Base-by-base conservation (phyloP, 139 green algal genomes). In the Chlorella vulgaris region DNA sequence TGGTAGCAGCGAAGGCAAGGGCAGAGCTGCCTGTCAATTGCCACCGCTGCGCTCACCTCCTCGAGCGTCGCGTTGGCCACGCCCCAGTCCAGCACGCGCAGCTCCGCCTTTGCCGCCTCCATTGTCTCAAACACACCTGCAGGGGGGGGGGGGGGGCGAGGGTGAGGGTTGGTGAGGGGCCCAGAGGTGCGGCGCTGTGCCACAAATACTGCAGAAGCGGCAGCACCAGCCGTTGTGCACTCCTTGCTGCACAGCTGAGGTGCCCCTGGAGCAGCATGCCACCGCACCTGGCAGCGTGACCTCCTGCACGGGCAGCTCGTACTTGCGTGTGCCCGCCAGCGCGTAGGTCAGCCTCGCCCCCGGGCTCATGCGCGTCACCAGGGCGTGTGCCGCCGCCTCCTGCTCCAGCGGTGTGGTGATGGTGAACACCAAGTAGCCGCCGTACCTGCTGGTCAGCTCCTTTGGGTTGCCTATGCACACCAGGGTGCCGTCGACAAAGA, bases 1-100 rank as follows among this genome's bases (percentile, higher is more conserved):
- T 2, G 0, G 10, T 13, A 29, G 0, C 69, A 66, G 19, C 38
- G 5, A 35, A 53, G 13, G 1, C 19, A 38, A 5, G 40, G 26
- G 22, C 21, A 39, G 2, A 61, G 42, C 40, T 62, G 7, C 29
- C 40, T 21, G 19, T 10, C 2, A 7, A 28, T n/a, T 42, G 39
- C 69, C 18, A 22, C 40, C 2, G 15, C 26, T 28, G 81, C n/a
- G n/a, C n/a, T n/a, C n/a, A n/a, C n/a, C 74, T 98, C 95, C 84
- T 98, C 95, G 47, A 98, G 88, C 26, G 94, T 98, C 4, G 93
- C 97, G 65, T 97, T 98, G 73, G 92, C 88, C 2, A 98, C 86
- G 47, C 47, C 95, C 95, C 95, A 98, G 76, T 98, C 95, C 55
- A 95, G 78, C 28, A 98, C 83, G 5, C 50, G 19, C 47, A 94